A percentile compares a stretch with the other conserved stretches of the same genome.
phyloP scores from a whole-genome alignment of 2,329 filamentous ascomycete species.

The Aureobasidium mangrovei region DNA sequence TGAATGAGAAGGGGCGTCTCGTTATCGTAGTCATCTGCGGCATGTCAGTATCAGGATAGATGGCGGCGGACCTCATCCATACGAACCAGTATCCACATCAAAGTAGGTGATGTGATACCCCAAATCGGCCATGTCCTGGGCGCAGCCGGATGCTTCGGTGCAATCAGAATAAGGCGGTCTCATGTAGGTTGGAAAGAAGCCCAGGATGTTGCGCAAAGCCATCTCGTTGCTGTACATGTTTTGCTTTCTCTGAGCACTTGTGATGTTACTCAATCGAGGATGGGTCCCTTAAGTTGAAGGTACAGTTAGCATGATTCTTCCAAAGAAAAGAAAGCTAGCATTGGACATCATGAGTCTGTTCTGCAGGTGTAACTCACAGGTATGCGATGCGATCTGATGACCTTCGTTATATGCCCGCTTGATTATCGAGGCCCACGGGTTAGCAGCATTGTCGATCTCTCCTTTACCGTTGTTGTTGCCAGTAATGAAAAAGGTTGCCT shows the following conservation, averaged over 20 bases:
- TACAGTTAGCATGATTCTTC: too few species aligned
- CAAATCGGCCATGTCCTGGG: constrained; percentile 34
- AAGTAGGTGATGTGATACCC: constrained; percentile 54
- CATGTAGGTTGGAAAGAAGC: constrained; percentile 49
- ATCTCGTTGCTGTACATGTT: constrained; percentile 48
- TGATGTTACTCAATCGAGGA: constrained; percentile 39
- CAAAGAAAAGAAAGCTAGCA: too few species aligned
- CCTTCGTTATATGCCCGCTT: constrained; percentile 47
- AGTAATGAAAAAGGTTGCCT: constrained; percentile 84
- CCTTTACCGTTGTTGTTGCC: constrained; percentile 47
- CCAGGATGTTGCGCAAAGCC: constrained; percentile 48
- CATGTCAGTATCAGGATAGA: background rate
- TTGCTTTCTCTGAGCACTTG: constrained; percentile 35
- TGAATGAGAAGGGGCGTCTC: constrained; percentile 39
- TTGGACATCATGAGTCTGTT: too few species aligned
- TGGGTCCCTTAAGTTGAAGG: constrained; percentile 31
- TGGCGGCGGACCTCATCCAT: background rate
- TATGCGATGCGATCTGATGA: constrained; percentile 54
- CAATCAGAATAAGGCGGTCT: constrained; percentile 42
- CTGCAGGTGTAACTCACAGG: constrained; percentile 27
- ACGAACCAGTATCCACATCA: constrained; percentile 47
- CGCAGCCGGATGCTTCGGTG: constrained; percentile 31
- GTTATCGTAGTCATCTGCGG: constrained; percentile 46
- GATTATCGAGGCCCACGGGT: constrained; percentile 42
- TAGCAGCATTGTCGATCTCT: constrained; percentile 43